Evolutionary conservation across 306 rosid genomes (phyloP).

Genomic region (cucumber (Cucumis sativus)): Cucumber_9930_V3 NC_026660.2:10420001-10420500

Average conservation of each 20-base stretch:
- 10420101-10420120: constrained; percentile 1
- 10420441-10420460: not conserved
- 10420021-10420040: not conserved
- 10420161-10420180: not conserved
- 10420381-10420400: not conserved
- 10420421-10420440: not conserved
- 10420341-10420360: not conserved
- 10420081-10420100: not conserved
- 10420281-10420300: not conserved
- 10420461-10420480: not conserved
- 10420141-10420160: constrained; percentile 13
- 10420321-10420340: not conserved
- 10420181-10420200: not conserved
- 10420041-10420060: not conserved
- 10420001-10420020: not conserved
- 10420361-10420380: not conserved
- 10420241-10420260: not conserved
- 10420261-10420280: not conserved
- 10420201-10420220: not conserved
- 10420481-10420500: not conserved
- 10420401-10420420: not conserved
- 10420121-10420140: constrained; percentile 18
- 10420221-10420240: not conserved
- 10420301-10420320: not conserved
- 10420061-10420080: not conserved